Base-by-base conservation (phyloP, 176 grass and related monocot genomes). In the Dactylis glomerata region DNA sequence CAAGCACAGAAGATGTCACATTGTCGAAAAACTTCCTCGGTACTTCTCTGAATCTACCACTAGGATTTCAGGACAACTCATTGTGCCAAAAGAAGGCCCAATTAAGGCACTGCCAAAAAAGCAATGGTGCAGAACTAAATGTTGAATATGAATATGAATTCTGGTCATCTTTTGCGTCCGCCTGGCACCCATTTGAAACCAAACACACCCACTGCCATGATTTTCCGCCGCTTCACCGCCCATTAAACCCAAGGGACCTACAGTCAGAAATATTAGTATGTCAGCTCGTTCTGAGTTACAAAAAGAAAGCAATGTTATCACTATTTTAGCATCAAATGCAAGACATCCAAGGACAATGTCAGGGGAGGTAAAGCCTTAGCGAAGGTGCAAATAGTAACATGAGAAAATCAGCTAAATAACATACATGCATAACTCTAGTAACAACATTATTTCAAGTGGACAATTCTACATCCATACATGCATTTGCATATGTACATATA, bases 71-170 rank as follows among this genome's bases (percentile, higher is more conserved):
- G 75, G 83, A 87, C 81, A 80, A 40, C 68, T 41, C 85, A 84
- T 31, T 57, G 32, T 68, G 76, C 81, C 88, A 66, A 67, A 83
- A 56, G 13, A 85, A 49, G 15, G 55, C 44, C 73, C 42, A 80
- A 71, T 62, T 40, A 24, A 82, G 63, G 68, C 49, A 40, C 75
- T 75, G 13, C 5, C 22, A 31, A 73, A 51, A 75, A 27, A 75
- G 40, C 59, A 87, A 76, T 81, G n/a, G 57, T 84, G 89, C 80
- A 80, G 36, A 81, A 87, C 79, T 84, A 80, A 90, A 87, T 91
- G 82, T 82, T 51, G 75, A 91, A 91, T 87, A 76, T 50, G 86
- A 76, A 80, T 87, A 76, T 50, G 86, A 76, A 80, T 87, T 55
- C 58, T 36, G 49, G 49, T 50, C 68, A 91, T 75, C 50, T 80